Conservation (phyloP, 2,329 filamentous ascomycete species). For the Ophiostoma australiae region DNA sequence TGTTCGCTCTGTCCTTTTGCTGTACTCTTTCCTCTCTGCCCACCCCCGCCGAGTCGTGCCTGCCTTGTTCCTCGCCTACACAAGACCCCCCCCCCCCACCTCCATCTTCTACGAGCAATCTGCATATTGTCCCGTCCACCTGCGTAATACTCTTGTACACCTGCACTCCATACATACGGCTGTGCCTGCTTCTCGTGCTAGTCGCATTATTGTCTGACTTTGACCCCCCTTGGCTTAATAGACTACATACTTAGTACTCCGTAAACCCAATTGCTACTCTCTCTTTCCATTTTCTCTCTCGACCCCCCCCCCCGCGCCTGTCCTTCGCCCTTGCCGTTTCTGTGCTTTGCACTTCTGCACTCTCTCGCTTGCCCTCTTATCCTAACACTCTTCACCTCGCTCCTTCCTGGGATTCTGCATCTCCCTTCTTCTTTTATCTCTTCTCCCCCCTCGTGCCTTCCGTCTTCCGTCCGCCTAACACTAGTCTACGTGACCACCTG, state of each 20-base stretch:
- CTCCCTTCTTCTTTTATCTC: conserved; percentile 3
- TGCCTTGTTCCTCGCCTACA: not conserved
- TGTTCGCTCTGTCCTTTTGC: not conserved
- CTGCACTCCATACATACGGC: conserved; percentile 9
- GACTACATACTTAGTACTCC: not conserved
- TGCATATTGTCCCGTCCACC: not conserved
- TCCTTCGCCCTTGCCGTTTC: not conserved
- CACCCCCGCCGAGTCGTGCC: not conserved
- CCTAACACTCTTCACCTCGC: not conserved
- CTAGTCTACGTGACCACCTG: not conserved
- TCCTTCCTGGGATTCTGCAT: not conserved
- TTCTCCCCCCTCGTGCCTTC: conserved; percentile 8
- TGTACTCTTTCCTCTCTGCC: not conserved
- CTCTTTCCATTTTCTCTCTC: not conserved
- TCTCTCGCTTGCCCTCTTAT: not conserved
- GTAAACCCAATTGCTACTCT: not conserved
- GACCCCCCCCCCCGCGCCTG: not conserved
- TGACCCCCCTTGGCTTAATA: not conserved
- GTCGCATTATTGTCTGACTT: conserved; percentile 2
- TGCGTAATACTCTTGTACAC: not conserved
- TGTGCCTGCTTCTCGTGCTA: conserved; percentile 9
- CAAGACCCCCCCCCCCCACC: conserved; percentile 16
- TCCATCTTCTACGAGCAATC: conserved; percentile 1
- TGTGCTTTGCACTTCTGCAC: not conserved
- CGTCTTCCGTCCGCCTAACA: not conserved